These are phyloP conservation scores for Lagerstroemia speciosa DNA, from an alignment of 345 rosid species.

Conservation along the genomic window DNA sequence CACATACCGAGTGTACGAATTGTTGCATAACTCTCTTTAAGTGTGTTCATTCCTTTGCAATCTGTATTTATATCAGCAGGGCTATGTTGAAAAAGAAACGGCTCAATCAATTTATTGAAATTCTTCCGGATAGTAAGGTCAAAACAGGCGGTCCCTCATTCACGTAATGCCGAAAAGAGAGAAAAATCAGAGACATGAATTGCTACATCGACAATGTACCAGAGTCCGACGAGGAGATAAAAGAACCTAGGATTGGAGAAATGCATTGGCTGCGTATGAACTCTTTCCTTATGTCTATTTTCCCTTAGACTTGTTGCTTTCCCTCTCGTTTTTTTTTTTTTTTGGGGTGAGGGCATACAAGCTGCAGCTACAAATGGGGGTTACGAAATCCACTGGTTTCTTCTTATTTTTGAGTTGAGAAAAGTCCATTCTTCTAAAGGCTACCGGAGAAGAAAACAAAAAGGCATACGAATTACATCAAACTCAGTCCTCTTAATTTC, in stretches of 20 bases:
- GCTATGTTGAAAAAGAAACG: no score
- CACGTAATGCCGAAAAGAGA: no score
- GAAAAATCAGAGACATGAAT: no score
- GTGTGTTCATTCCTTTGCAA: constrained; percentile 12
- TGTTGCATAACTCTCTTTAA: neutral
- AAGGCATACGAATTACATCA: no score
- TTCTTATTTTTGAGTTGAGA: no score
- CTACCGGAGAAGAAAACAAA: no score
- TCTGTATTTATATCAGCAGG: constrained; percentile 4
- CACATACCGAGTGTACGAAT: constrained; percentile 5
- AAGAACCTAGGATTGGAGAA: neutral
- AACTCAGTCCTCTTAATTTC: no score
- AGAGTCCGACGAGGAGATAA: neutral
- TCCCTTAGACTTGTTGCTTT: neutral
- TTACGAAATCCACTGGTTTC: neutral
- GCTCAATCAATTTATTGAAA: constrained; percentile 9
- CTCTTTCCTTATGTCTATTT: neutral
- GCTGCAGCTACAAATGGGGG: neutral
- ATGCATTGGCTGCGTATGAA: neutral
- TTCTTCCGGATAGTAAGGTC: no score
- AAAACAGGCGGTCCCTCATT: neutral
- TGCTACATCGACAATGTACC: no score
- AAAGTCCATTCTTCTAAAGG: no score
- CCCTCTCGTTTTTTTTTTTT: neutral
- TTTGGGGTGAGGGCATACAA: neutral